Evolutionary conservation across 306 rosid genomes (phyloP), one percentile per base, ranked within the genome.

Genomic region (Pachyrhizus erosus): DNA sequence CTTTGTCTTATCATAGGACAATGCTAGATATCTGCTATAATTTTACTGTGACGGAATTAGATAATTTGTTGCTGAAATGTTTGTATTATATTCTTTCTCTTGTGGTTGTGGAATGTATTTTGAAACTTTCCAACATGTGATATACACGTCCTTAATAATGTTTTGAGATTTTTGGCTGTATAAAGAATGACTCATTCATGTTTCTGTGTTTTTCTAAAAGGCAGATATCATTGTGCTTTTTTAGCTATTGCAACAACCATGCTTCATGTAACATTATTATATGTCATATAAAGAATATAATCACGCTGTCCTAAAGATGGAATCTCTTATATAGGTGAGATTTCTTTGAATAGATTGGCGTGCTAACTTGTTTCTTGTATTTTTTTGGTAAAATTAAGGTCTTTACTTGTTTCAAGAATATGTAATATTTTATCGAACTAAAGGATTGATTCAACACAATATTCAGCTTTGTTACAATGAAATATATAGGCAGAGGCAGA

Each of bases 281-380:
- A 54, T 52, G 17, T 21, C 40, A 67, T 57, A 55, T 33, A 37
- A 49, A 39, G 27, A 48, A 40, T 37, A 37, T 37, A 37, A 37
- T 37, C 42, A 37, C 2, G 42, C 14, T 0, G 14, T 55, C 27
- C 10, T 9, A 21, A 20, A 64, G 57, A 75, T 37, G 73, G 20
- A 43, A 37, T 70, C 42, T 37, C 75, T 67, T 33, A 34, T 2
- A 15, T 68, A 31, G 42, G 23, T 66, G 10, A 66, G 11, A n/a
- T 17, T 75, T 67, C 54, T 10, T 74, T 74, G 60, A 79, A 79
- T 69, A 61, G 75, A 51, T 70, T 75, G 31, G 34, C 73, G 26
- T 54, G 60, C 20, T 74, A 57, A 60, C 51, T 73, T 75, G 15
- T 37, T 37, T 37, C 54, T 45, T 45, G 55, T 18, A 34, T 72